Conservation (phyloP, 768 basidiomycete species). For the Coprinopsis marcescibilis region DNA sequence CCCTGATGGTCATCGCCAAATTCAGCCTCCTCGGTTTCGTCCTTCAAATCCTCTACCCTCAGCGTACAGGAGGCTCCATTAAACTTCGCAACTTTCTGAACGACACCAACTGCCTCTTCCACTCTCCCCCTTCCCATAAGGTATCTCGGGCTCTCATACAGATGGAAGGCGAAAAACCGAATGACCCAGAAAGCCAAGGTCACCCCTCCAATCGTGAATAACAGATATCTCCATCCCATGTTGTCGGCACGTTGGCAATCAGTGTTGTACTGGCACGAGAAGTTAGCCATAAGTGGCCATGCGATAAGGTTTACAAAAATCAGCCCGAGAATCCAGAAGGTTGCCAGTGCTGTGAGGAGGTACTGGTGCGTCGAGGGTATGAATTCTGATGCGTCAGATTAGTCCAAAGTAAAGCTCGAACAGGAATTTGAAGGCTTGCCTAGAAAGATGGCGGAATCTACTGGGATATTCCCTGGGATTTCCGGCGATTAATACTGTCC, state of each 20-base stretch:
- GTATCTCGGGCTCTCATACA: conserved; percentile 68
- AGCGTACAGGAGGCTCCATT: conserved; percentile 48
- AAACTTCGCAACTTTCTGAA: conserved; percentile 55
- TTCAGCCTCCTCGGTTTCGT: neutral
- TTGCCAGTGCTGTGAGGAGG: neutral
- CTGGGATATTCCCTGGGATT: conserved; percentile 62
- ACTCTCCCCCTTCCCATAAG: conserved; percentile 66
- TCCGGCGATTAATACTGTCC: neutral
- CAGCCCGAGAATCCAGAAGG: neutral
- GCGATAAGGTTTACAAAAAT: conserved; percentile 24
- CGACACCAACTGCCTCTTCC: conserved; percentile 53
- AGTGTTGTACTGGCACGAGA: conserved; percentile 44
- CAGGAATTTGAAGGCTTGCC: conserved; percentile 58
- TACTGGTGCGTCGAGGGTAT: neutral
- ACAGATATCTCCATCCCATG: conserved; percentile 71
- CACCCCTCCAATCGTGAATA: conserved; percentile 64
- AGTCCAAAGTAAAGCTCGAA: conserved; percentile 71
- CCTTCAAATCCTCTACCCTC: conserved; percentile 43
- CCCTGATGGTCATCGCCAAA: conserved; percentile 20
- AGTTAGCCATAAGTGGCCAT: conserved; percentile 66
- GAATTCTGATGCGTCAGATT: conserved; percentile 23
- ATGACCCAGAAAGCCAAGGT: conserved; percentile 58
- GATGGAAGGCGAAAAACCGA: conserved; percentile 61
- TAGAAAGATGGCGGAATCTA: conserved; percentile 71
- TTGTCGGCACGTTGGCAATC: conserved; percentile 47